A percentile compares a stretch with the other conserved stretches of the same genome.
Conservation (phyloP, 441 rosid species). For the Viola pubescens region DNA sequence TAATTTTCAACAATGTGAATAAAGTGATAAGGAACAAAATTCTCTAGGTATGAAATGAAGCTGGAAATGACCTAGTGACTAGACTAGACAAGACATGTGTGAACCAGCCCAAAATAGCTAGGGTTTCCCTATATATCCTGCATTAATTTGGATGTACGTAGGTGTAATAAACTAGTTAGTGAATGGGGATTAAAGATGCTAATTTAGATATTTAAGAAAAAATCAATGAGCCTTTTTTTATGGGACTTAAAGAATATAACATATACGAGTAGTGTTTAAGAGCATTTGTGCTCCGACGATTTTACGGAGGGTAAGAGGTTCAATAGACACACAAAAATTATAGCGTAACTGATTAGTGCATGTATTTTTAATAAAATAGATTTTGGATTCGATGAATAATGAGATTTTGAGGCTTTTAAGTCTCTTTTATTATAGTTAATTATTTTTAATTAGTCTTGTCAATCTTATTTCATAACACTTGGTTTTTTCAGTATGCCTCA, state of each 20-base stretch:
- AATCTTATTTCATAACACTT: too few relatives aligned
- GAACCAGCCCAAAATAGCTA: slow-evolving; percentile 21
- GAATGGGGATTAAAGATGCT: slow-evolving; percentile 23
- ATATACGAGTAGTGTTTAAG: too few relatives aligned
- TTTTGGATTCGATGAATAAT: too few relatives aligned
- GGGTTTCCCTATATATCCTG: slow-evolving; percentile 16
- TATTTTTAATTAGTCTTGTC: too few relatives aligned
- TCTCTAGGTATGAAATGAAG: slow-evolving; percentile 4
- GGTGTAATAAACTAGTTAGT: slow-evolving; percentile 19
- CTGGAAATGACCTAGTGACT: slow-evolving; percentile 14
- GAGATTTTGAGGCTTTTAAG: too few relatives aligned
- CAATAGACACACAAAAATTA: background rate
- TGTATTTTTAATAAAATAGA: too few relatives aligned
- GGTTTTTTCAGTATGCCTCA: too few relatives aligned
- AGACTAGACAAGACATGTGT: slow-evolving; percentile 16
- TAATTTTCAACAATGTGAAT: slow-evolving; percentile 16
- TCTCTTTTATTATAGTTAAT: too few relatives aligned
- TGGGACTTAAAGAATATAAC: background rate
- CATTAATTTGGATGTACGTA: background rate
- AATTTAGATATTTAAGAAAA: background rate
- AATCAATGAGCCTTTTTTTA: background rate
- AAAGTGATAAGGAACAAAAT: slow-evolving; percentile 17
- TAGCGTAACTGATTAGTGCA: too few relatives aligned
- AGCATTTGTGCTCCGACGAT: background rate
- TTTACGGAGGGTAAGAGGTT: background rate